Conservation (phyloP, 805 yeast genomes). For the Yamadazyma takamatsuzukensis region DNA sequence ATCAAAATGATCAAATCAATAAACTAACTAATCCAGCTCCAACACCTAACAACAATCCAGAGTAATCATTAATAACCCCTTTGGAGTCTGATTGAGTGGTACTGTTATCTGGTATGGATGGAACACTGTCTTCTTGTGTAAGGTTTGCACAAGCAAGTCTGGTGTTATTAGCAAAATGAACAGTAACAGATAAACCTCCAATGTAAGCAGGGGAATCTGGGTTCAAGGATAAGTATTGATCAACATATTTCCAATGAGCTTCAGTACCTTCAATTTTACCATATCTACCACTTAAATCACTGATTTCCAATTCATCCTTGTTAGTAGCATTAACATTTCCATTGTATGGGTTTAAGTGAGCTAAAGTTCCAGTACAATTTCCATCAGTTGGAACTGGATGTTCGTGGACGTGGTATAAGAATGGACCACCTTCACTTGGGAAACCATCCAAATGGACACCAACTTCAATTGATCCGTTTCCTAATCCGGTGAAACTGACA, state of each 20-base stretch:
- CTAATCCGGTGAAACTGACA: constrained; percentile 25
- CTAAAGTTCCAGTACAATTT: constrained; percentile 33
- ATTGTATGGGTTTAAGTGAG: constrained; percentile 37
- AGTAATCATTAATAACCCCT: constrained; percentile 2
- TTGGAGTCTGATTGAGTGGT: neutral
- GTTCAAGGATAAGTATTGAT: constrained; percentile 30
- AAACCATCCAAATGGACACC: constrained; percentile 28
- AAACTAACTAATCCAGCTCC: constrained; percentile 3
- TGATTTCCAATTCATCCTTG: constrained; percentile 25
- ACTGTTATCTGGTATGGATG: constrained; percentile 2
- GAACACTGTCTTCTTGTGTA: constrained; percentile 11
- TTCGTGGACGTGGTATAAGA: constrained; percentile 38
- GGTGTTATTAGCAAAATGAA: constrained; percentile 29
- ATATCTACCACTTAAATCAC: constrained; percentile 40
- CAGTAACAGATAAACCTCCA: constrained; percentile 34
- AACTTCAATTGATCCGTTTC: constrained; percentile 31
- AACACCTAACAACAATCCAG: constrained; percentile 3
- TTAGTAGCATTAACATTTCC: constrained; percentile 25
- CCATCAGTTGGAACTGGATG: constrained; percentile 35
- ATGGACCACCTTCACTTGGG: constrained; percentile 36
- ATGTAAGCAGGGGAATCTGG: constrained; percentile 22
- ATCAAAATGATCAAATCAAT: constrained; percentile 5
- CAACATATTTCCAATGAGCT: constrained; percentile 22
- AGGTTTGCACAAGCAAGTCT: constrained; percentile 40
- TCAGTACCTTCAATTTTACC: constrained; percentile 30